Evolutionary conservation across 2,329 filamentous ascomycete species (phyloP).

Genomic region (Rugonectria rugulosa): DNA sequence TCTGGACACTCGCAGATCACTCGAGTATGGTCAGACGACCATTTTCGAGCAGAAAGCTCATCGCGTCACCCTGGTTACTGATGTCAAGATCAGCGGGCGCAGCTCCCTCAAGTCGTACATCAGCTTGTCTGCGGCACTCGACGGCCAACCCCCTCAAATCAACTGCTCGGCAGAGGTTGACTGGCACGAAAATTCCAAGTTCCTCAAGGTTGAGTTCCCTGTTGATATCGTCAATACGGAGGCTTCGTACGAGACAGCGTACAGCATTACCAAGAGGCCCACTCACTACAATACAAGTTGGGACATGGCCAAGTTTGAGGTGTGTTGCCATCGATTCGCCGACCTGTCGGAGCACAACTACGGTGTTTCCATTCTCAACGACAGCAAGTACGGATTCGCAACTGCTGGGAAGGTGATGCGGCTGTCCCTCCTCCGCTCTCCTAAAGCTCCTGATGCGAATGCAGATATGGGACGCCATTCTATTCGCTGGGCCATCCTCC

Average conservation of each 20-base stretch:
- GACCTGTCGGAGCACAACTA: conserved; percentile 89
- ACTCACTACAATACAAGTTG: conserved; percentile 98
- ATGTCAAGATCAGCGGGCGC: conserved; percentile 85
- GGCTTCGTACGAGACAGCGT: conserved; percentile 95
- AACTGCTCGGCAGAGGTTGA: conserved; percentile 88
- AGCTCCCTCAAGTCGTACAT: conserved; percentile 90
- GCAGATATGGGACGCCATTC: conserved; percentile 92
- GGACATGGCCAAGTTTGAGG: conserved; percentile 98
- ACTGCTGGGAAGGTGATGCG: conserved; percentile 90
- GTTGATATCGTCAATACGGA: conserved; percentile 91
- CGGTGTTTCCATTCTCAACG: conserved; percentile 91
- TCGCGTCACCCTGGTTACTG: conserved; percentile 81
- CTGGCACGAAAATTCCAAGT: conserved; percentile 97
- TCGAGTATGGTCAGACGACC: conserved; percentile 71
- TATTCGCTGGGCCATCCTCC: conserved; percentile 90
- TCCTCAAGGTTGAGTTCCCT: conserved; percentile 98
- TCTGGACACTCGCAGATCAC: conserved; percentile 81
- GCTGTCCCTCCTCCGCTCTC: conserved; percentile 81
- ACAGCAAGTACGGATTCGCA: conserved; percentile 96
- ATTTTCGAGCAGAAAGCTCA: conserved; percentile 77
- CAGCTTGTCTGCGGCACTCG: conserved; percentile 74
- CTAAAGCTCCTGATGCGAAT: conserved; percentile 91
- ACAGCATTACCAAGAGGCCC: conserved; percentile 84
- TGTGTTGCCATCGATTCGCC: conserved; percentile 94
- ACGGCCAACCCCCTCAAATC: conserved; percentile 68